A percentile compares a stretch with the other conserved stretches of the same genome.
Conservation (phyloP, 768 basidiomycete genomes). For the Amanita phalloides region DNA sequence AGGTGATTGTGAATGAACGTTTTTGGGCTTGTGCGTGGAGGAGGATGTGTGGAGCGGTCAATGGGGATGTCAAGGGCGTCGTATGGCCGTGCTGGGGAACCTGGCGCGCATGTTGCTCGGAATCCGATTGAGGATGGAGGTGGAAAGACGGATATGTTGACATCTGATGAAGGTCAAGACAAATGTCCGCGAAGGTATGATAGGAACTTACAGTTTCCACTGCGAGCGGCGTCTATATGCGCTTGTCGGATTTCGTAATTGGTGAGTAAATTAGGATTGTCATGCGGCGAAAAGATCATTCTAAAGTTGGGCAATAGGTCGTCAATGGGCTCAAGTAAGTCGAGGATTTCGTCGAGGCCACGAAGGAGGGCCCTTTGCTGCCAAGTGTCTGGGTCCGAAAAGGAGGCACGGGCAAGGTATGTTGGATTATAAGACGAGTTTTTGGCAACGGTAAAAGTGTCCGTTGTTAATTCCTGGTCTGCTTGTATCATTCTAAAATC, state of each 20-base stretch:
- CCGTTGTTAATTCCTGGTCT: slow-evolving; percentile 17
- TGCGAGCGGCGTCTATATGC: slow-evolving; percentile 21
- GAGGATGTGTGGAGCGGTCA: slow-evolving; percentile 12
- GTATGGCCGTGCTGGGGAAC: slow-evolving; percentile 16
- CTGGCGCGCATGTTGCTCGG: slow-evolving; percentile 19
- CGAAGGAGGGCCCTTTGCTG: slow-evolving; percentile 12
- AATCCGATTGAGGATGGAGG: slow-evolving; percentile 12
- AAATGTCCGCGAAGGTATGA: not conserved
- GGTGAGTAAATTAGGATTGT: slow-evolving; percentile 23
- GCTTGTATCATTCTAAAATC: slow-evolving; percentile 18
- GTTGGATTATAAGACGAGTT: slow-evolving; percentile 6
- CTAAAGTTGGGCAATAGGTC: slow-evolving; percentile 27
- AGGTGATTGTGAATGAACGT: slow-evolving; percentile 36
- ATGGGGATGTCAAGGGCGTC: slow-evolving; percentile 12
- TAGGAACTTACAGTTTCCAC: slow-evolving; percentile 16
- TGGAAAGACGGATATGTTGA: slow-evolving; percentile 12
- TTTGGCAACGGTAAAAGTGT: slow-evolving; percentile 26
- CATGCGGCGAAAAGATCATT: slow-evolving; percentile 29
- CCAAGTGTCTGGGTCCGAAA: slow-evolving; percentile 15
- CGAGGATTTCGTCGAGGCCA: slow-evolving; percentile 16
- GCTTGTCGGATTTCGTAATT: slow-evolving; percentile 20
- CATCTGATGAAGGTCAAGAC: slow-evolving; percentile 8
- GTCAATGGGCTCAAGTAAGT: slow-evolving; percentile 26
- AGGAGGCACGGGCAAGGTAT: slow-evolving; percentile 12
- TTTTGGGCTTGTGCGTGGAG: slow-evolving; percentile 14